phyloP scores from a whole-genome alignment of 805 yeast species.

The Ogataea methylovora region DNA sequence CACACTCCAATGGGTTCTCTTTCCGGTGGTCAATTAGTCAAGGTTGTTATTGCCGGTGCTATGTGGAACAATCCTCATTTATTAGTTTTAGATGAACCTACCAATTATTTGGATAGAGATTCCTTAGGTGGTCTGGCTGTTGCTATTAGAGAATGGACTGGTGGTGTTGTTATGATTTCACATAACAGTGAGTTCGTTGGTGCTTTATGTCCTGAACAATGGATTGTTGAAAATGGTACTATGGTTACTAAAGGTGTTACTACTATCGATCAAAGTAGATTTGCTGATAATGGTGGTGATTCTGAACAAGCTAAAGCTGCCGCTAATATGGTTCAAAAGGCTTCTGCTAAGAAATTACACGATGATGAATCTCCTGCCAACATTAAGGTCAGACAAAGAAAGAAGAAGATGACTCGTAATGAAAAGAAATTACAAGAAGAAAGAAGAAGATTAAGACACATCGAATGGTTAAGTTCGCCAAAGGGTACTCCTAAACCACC shows the following conservation, averaged over 20 bases:
- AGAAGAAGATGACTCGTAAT: conserved; percentile 97
- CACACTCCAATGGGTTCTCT: conserved; percentile 95
- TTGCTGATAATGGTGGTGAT: conserved; percentile 67
- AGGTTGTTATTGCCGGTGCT: conserved; percentile 98
- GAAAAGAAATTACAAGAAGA: conserved; percentile 88
- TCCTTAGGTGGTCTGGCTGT: conserved; percentile 95
- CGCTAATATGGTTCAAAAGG: conserved; percentile 36
- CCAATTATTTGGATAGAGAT: conserved; percentile 96
- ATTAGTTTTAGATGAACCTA: conserved; percentile 95
- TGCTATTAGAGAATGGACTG: conserved; percentile 96
- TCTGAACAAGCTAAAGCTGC: conserved; percentile 37
- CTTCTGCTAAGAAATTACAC: conserved; percentile 40
- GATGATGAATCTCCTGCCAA: conserved; percentile 93
- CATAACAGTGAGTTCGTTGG: conserved; percentile 97
- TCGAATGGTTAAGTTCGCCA: conserved; percentile 92
- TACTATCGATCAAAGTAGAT: conserved; percentile 67
- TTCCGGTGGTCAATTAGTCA: conserved; percentile 97
- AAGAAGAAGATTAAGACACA: conserved; percentile 88
- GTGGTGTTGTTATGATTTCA: conserved; percentile 98
- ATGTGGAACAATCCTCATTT: conserved; percentile 99
- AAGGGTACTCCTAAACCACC: conserved; percentile 96
- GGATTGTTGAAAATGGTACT: conserved; percentile 92
- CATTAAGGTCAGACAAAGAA: conserved; percentile 84
- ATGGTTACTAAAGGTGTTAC: conserved; percentile 79
- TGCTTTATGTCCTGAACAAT: conserved; percentile 96